These are phyloP conservation scores for Pestalotiopsis sp. DNA, from an alignment of 2,329 filamentous ascomycete species.

Conservation along the genomic window DNA sequence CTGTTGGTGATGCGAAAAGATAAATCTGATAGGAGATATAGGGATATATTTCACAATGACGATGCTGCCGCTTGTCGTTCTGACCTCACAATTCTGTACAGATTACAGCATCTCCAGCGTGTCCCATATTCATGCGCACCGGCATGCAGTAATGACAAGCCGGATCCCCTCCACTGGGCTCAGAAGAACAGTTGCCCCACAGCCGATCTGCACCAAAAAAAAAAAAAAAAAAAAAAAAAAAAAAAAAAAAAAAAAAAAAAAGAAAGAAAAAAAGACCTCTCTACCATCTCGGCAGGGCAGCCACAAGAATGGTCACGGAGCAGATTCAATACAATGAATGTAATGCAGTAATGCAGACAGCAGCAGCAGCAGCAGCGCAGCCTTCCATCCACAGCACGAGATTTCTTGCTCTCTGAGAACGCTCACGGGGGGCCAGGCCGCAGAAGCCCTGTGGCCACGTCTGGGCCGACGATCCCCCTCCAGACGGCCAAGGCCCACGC, in stretches of 20 bases:
- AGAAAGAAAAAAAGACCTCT: too few species aligned
- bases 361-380: too few species aligned
- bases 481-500: neutral
- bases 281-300: neutral
- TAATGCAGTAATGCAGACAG: too few species aligned
- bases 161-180: neutral
- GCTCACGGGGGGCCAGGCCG: too few species aligned
- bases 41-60: too few species aligned
- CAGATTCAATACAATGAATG: neutral
- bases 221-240: neutral
- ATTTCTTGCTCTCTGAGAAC: neutral
- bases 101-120: too few species aligned
- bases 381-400: too few species aligned
- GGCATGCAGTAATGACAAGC: neutral
- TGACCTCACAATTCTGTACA: too few species aligned
- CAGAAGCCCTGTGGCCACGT: neutral
- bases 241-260: too few species aligned
- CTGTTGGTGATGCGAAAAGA: too few species aligned
- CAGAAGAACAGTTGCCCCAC: neutral
- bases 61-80: too few species aligned
- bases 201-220: neutral
- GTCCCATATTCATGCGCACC: neutral
- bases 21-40: too few species aligned
- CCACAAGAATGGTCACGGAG: neutral
- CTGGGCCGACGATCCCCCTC: neutral